These are phyloP conservation scores for Solanum rostratum DNA, from an alignment of 257 asterid genomes.

Conservation along the genomic window DNA sequence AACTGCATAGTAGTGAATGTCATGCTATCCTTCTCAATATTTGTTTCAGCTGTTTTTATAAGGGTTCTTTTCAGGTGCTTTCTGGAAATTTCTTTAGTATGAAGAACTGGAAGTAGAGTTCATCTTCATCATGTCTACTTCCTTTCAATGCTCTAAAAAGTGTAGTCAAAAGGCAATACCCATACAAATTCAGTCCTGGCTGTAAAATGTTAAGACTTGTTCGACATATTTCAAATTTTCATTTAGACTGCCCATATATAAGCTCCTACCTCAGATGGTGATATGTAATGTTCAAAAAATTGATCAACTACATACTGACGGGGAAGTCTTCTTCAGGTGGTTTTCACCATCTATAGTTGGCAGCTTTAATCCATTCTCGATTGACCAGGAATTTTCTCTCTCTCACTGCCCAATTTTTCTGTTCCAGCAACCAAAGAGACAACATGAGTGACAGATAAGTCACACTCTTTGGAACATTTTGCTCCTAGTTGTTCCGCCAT, in stretches of 20 bases:
- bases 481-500: conserved; percentile 68
- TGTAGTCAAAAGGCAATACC: not conserved
- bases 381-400: conserved; percentile 47
- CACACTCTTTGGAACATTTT: conserved; percentile 32
- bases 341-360: conserved; percentile 48
- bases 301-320: conserved; percentile 8
- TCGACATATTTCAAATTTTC: not conserved
- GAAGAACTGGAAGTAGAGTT: not conserved
- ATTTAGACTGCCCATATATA: not conserved
- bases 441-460: conserved; percentile 52
- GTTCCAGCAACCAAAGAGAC: conserved; percentile 56
- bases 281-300: not conserved
- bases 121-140: not conserved
- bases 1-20: not conserved
- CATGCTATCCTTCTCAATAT: not conserved
- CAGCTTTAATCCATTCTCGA: conserved; percentile 62
- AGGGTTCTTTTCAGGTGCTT: not conserved
- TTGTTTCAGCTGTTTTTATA: not conserved
- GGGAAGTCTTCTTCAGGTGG: conserved; percentile 58
- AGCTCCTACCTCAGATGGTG: not conserved
- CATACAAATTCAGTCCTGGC: not conserved
- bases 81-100: not conserved
- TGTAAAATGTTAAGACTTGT: not conserved
- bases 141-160: not conserved
- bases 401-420: conserved; percentile 46